A percentile compares a stretch with the other conserved stretches of the same genome.
These are phyloP conservation scores for Licmophora abbreviata DNA, from an alignment of 108 stramenopile genomes.

Conservation along the genomic window DNA sequence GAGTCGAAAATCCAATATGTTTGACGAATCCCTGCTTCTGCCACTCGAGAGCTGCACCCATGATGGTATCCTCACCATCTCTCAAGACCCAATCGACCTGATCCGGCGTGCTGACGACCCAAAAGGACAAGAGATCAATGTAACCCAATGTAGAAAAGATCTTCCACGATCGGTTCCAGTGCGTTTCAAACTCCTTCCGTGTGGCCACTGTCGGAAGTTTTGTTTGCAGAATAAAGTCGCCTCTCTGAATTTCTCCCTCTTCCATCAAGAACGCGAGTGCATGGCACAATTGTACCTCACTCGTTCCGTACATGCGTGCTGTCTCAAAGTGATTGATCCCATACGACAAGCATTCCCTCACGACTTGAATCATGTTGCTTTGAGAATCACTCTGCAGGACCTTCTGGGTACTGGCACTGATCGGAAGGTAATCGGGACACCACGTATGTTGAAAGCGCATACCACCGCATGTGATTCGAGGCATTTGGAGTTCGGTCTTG, in stretches of 20 bases:
- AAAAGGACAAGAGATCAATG: slow-evolving; percentile 64
- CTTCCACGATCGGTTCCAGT: slow-evolving; percentile 38
- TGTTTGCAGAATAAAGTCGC: slow-evolving; percentile 70
- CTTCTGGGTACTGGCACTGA: slow-evolving; percentile 16
- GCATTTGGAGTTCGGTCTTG: slow-evolving; percentile 58
- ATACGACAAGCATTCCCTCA: slow-evolving; percentile 30
- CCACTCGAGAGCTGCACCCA: slow-evolving; percentile 24
- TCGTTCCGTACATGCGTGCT: slow-evolving; percentile 54
- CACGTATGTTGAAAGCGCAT: slow-evolving; percentile 43
- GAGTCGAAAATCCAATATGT: slow-evolving; percentile 73
- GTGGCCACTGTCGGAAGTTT: slow-evolving; percentile 35
- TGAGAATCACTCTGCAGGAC: slow-evolving; percentile 33
- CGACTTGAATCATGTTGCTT: slow-evolving; percentile 32
- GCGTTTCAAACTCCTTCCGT: slow-evolving; percentile 31
- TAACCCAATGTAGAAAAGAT: slow-evolving; percentile 38
- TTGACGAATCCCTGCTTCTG: slow-evolving; percentile 39
- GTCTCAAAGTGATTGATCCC: slow-evolving; percentile 83
- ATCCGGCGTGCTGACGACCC: slow-evolving; percentile 27
- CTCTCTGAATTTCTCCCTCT: slow-evolving; percentile 30
- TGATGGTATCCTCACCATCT: slow-evolving; percentile 25
- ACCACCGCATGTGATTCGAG: slow-evolving; percentile 68
- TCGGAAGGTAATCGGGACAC: slow-evolving; percentile 42
- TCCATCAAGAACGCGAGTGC: slow-evolving; percentile 34
- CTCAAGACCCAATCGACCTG: slow-evolving; percentile 28
- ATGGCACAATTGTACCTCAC: slow-evolving; percentile 44